Conservation (phyloP, 2,329 filamentous ascomycete genomes). For the Dothideomycetes sp. region DNA sequence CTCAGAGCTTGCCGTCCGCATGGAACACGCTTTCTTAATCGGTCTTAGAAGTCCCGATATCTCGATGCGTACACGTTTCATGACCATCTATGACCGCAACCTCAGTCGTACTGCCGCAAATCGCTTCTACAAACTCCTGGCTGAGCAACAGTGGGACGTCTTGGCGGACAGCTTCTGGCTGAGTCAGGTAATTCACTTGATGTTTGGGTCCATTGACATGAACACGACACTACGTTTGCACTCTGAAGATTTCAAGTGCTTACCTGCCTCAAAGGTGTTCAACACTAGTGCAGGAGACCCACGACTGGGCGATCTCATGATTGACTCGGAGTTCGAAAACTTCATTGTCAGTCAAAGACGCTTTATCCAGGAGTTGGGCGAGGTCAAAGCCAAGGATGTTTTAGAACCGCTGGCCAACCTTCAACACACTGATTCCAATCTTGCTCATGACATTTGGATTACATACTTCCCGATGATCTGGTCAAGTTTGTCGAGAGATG, state of each 20-base stretch:
- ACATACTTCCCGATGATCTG: conserved; percentile 87
- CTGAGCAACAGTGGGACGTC: conserved; percentile 93
- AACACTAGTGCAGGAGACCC: conserved; percentile 63
- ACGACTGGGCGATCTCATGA: conserved; percentile 54
- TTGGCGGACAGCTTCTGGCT: conserved; percentile 94
- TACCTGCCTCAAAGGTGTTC: conserved; percentile 65
- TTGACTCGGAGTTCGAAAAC: conserved; percentile 72
- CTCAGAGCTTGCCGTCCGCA: conserved; percentile 88
- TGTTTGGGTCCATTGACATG: conserved; percentile 85
- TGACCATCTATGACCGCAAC: conserved; percentile 91
- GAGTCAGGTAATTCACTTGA: conserved; percentile 83
- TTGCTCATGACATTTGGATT: conserved; percentile 86
- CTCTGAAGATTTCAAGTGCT: conserved; percentile 70
- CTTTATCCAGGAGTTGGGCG: conserved; percentile 76
- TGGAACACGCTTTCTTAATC: conserved; percentile 97
- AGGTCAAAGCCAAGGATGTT: conserved; percentile 79
- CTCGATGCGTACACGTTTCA: conserved; percentile 93
- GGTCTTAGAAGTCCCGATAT: conserved; percentile 88
- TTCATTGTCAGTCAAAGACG: conserved; percentile 69
- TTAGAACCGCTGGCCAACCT: conserved; percentile 85
- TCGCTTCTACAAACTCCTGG: conserved; percentile 79
- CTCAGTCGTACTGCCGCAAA: conserved; percentile 86
- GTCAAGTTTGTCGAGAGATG: conserved; percentile 79
- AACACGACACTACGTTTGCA: conserved; percentile 71
- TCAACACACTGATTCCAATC: conserved; percentile 74